Base-by-base conservation (phyloP, 2,329 filamentous ascomycete species). In the Talaromyces sp. region DNA sequence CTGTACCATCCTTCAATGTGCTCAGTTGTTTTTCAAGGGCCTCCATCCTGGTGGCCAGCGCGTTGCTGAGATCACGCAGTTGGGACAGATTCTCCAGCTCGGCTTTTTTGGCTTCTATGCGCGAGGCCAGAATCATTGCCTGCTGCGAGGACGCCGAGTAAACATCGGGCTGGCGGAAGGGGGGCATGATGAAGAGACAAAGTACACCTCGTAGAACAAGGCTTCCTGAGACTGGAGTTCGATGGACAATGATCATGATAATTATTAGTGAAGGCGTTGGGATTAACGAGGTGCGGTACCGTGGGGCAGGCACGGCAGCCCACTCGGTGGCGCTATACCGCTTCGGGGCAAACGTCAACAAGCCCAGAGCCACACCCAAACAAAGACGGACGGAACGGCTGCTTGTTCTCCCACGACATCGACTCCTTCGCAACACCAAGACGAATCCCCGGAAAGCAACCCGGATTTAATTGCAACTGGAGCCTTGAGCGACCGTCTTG, bases 11-110 rank as follows among this genome's bases (percentile, higher is more conserved):
- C 43, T 82, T 83, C 61, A 88, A 71, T 4, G 84, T 88, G 29
- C 75, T 74, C 60, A 88, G 72, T 70, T 87, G 88, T 63, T 81
- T 77, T 65, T 87, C 83, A 58, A 88, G 74, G 65, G 79, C 78
- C 66, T 86, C 80, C 83, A 88, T 87, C 67, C 88, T 85, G 57
- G 79, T 78, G 32, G 85, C 85, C 31, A 88, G 74, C n/a, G 81
- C 81, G 48, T 77, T 82, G 66, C 84, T 87, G 57, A 87, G 74
- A 64, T 85, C 84, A 62, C 85, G 83, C 59, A 88, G 71, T 67
- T 87, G 83, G 62, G 81, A 81, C 60, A 88, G 76, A 64, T 82
- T 85, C 57, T 86, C 84, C 48, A 88, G 77, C 69, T 88, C 85
- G 38, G 80, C 77, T 66, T 83, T 84, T 75, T 88, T 88, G 65